Base-by-base conservation (phyloP, 352 stramenopile genomes). In the Pythium oligandrum region DNA sequence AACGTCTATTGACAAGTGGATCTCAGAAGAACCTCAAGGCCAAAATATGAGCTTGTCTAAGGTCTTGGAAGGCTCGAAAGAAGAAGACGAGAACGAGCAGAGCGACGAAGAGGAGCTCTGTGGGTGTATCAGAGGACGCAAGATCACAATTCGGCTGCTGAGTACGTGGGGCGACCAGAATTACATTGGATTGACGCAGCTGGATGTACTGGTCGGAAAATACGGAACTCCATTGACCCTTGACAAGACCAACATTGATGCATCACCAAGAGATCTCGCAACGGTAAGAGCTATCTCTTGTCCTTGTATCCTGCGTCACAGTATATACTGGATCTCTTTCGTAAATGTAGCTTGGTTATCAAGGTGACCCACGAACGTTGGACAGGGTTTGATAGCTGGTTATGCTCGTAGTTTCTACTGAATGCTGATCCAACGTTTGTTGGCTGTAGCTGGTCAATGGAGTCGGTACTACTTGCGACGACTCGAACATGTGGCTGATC, bases 401-500 rank as follows among this genome's bases (percentile, higher is more conserved):
- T 11, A 0, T 34, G 32, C 47, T 43, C 32, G 30, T 61, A 7
- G 10, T 8, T 12, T 44, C 32, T 0, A 17, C 1, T 52, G 39
- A 58, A 17, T 3, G 17, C 31, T 44, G 12, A 6, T 4, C 32
- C 36, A 26, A 49, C 31, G 4, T 4, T 3, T 48, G 9, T 32
- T 39, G 32, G 17, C 9, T 49, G 8, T 37, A 92, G 79, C 59
- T 97, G 8, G 60, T 97, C 6, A 88, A 97, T 56, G 85, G 86
- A 1, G 61, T 88, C 6, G 73, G 80, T 6, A 71, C 66, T 31
- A 96, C 87, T 3, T 94, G 71, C 45, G 86, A 97, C 34, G 90
- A 97, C 56, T 76, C 82, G 6, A 88, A 97, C 63, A 88, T 92
- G 75, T 97, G 90, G 90, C 73, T 97, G 1, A 70, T 95, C 31